Conservation (phyloP, 2,329 filamentous ascomycete species). For the Fusarium sp. region DNA sequence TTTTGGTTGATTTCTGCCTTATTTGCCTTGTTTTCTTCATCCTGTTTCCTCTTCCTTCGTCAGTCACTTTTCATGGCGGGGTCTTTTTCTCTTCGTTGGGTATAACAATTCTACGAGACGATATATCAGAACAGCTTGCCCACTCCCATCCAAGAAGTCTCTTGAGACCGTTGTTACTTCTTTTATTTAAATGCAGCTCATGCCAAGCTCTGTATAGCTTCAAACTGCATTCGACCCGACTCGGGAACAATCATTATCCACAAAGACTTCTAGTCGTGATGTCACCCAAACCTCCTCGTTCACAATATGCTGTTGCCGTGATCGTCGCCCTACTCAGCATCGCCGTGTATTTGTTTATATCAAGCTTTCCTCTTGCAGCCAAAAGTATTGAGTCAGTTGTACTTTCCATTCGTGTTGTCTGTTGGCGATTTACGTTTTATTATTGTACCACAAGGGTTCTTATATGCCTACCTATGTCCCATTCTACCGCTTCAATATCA, state of each 20-base stretch:
- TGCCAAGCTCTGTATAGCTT: slow-evolving; percentile 9
- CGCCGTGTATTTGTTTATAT: slow-evolving; percentile 19
- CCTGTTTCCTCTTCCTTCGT: not conserved
- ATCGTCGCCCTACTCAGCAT: slow-evolving; percentile 44
- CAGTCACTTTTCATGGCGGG: slow-evolving; percentile 30
- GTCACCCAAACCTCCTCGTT: slow-evolving; percentile 15
- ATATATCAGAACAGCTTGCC: slow-evolving; percentile 25
- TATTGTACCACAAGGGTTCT: not conserved
- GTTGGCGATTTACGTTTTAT: not conserved
- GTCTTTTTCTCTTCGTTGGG: slow-evolving; percentile 23
- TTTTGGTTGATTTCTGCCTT: slow-evolving; percentile 35
- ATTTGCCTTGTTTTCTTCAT: slow-evolving; percentile 22
- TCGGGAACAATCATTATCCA: slow-evolving; percentile 7
- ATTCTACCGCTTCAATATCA: not conserved
- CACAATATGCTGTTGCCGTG: slow-evolving; percentile 34
- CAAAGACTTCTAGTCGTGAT: slow-evolving; percentile 24
- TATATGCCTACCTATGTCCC: not conserved
- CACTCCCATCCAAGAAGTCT: not conserved
- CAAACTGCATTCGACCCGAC: not conserved
- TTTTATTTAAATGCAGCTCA: not conserved
- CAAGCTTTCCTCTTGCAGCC: not conserved
- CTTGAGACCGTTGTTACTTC: not conserved
- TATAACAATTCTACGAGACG: slow-evolving; percentile 29
- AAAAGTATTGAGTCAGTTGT: slow-evolving; percentile 30
- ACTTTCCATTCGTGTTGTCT: not conserved